A percentile compares a stretch with the other conserved stretches of the same genome.
Evolutionary conservation across 2,329 filamentous ascomycete genomes (phyloP).

Genomic region (Tolypocladium cylindrosporum): DNA sequence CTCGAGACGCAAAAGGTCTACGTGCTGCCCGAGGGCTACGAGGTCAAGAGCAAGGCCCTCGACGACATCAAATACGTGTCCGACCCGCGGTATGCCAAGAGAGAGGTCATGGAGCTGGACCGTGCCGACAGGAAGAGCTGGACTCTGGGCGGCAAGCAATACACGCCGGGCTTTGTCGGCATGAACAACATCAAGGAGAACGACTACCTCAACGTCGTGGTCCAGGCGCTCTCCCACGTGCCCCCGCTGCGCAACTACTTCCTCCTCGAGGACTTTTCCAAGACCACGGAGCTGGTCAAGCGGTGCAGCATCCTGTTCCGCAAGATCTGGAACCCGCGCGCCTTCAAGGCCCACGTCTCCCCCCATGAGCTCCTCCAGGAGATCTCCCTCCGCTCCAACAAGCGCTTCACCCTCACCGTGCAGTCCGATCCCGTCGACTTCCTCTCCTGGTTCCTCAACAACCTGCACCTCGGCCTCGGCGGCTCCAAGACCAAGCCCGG

Average conservation of each 20-base stretch:
- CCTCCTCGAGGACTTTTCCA: conserved; percentile 72
- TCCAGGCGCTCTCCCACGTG: conserved; percentile 86
- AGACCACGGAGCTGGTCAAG: conserved; percentile 68
- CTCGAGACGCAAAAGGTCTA: conserved; percentile 89
- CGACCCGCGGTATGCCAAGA: conserved; percentile 74
- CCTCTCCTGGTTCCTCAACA: conserved; percentile 94
- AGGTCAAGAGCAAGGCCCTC: conserved; percentile 86
- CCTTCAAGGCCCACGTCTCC: conserved; percentile 94
- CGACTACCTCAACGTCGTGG: conserved; percentile 93
- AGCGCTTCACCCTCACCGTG: conserved; percentile 80
- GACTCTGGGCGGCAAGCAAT: conserved; percentile 75
- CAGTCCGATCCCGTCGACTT: conserved; percentile 97
- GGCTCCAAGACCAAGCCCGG: conserved; percentile 80
- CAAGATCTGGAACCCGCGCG: conserved; percentile 96
- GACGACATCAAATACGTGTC: conserved; percentile 98
- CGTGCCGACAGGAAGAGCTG: conserved; percentile 50
- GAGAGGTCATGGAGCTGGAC: conserved; percentile 74
- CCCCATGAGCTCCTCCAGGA: conserved; percentile 96
- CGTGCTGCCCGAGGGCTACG: conserved; percentile 91
- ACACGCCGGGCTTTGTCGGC: conserved; percentile 88
- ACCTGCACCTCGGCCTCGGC: conserved; percentile 82
- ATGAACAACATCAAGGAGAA: conserved; percentile 99
- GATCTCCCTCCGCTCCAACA: conserved; percentile 79
- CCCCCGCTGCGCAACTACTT: conserved; percentile 83
- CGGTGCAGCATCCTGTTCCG: conserved; percentile 82